phyloP scores from a whole-genome alignment of 805 yeast genomes.

The Candida palmyrensis region DNA sequence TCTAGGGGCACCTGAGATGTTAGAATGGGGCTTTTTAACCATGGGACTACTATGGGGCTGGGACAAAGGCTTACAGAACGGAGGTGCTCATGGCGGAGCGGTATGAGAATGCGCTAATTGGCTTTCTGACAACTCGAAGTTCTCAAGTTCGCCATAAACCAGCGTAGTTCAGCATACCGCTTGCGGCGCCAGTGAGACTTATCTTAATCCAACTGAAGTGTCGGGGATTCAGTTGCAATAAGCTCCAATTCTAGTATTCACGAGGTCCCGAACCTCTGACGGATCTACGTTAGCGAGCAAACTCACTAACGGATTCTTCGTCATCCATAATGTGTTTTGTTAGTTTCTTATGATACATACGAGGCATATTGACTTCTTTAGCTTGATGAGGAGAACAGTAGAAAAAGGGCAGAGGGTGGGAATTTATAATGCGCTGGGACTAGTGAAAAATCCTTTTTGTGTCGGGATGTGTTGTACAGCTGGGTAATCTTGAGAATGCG shows the following conservation, averaged over 20 bases:
- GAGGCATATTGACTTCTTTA: constrained; percentile 50
- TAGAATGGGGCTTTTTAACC: constrained; percentile 13
- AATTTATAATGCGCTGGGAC: too few species aligned
- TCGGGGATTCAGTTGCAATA: constrained; percentile 74
- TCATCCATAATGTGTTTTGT: too few species aligned
- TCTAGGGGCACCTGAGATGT: constrained; percentile 86
- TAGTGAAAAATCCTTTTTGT: not conserved
- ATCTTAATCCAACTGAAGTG: constrained; percentile 63
- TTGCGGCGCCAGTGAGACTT: constrained; percentile 2
- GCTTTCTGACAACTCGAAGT: too few species aligned
- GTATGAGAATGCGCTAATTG: too few species aligned
- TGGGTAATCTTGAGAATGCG: too few species aligned
- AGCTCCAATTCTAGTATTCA: constrained; percentile 17
- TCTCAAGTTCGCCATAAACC: constrained; percentile 3
- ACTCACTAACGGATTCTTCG: too few species aligned
- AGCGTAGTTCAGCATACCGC: not conserved
- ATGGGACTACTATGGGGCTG: too few species aligned
- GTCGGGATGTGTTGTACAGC: not conserved
- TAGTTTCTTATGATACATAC: constrained; percentile 45
- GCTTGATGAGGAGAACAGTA: constrained; percentile 9
- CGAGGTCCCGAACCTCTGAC: constrained; percentile 76
- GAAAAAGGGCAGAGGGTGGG: not conserved
- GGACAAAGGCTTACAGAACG: too few species aligned
- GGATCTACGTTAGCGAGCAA: constrained; percentile 2
- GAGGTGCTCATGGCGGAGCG: too few species aligned